Base-by-base conservation (phyloP, 1,139 yeast species). In the Yamadazyma buinensis region DNA sequence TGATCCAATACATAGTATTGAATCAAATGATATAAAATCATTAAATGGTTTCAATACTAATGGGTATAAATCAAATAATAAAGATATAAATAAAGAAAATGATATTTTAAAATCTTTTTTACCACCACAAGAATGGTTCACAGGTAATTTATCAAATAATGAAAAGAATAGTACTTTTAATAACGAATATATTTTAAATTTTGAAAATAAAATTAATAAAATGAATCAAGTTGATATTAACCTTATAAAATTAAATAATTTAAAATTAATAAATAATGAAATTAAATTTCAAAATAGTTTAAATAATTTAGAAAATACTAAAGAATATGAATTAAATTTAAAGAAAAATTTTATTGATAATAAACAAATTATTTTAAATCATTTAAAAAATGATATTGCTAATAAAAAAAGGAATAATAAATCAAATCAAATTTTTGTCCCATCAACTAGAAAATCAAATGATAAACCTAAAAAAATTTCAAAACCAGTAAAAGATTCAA, bases 271-370 rank as follows among this genome's bases (percentile, higher is more conserved):
- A 26, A 57, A 57, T 40, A 52, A 52, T 32, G 56, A 54, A 24
- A 24, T 24, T n/a, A 19, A 11, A 6, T 30, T 26, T 10, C 26
- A 33, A 10, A 20, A 8, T 10, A 3, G 17, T 3, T n/a, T n/a
- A n/a, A 23, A 15, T 3, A 23, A 29, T 2, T 14, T 11, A 17
- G 21, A 20, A 7, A 7, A 15, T 25, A 12, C 28, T 57, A 61
- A 47, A 47, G 64, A 29, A 67, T 66, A 37, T 51, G 69, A 35
- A 58, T 57, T 35, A 59, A 64, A 30, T 56, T 66, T 30, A 67
- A 64, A 44, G 61, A 66, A 36, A 15, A 26, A 44, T 47, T 63
- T 29, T 50, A 57, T 28, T 46, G 65, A 29, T 40, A 56, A 45
- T 31, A 41, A 37, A 25, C 15, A 26, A 7, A 35, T 30, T 12